Base-by-base conservation (phyloP, 768 basidiomycete species). In the Hygrocybe coccinea region DNA sequence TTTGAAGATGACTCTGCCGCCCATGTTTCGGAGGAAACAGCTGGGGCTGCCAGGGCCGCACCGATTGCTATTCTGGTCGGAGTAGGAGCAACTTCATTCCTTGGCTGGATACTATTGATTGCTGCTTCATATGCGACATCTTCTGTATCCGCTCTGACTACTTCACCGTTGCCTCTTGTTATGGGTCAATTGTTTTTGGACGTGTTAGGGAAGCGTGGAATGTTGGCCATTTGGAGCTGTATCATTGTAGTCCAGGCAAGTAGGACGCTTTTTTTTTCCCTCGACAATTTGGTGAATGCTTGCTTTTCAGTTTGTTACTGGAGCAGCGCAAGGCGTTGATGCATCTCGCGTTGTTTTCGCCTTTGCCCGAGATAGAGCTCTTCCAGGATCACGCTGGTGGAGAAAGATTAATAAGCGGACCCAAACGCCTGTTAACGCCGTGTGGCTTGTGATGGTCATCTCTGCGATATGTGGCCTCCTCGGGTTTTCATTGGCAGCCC, bases 281-380 rank as follows among this genome's bases (percentile, higher is more conserved):
- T 8, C 14, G 17, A 21, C 12, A 14, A 22, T 10, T 17, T 19
- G 46, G 44, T 46, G 14, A 38, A 49, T 15, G 38, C 33, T n/a
- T 10, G 25, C 50, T 11, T 17, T 3, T 4, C 55, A 86, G 85
- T 87, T 78, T 58, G 84, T 86, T 17, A 86, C 85, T 0, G 86
- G 85, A 8, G 86, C 86, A 11, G 86, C 86, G 6, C 86, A 88
- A 65, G 81, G 78, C 19, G 85, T 88, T 7, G 86, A 87, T 62
- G 86, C 86, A 11, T 87, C 85, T 39, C 82, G 86, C 15, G 86
- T 87, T 9, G 78, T 87, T 47, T 88, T 87, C 58, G 86, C 86
- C 6, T 87, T 88, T 64, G 85, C 86, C 15, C 72, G 86, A 36
- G 87, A 89, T 60, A 81, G 86, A 54, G 86, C 86, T 5, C 76